Base-by-base conservation (phyloP, 2,329 filamentous ascomycete species). In the Fusarium sp. region DNA sequence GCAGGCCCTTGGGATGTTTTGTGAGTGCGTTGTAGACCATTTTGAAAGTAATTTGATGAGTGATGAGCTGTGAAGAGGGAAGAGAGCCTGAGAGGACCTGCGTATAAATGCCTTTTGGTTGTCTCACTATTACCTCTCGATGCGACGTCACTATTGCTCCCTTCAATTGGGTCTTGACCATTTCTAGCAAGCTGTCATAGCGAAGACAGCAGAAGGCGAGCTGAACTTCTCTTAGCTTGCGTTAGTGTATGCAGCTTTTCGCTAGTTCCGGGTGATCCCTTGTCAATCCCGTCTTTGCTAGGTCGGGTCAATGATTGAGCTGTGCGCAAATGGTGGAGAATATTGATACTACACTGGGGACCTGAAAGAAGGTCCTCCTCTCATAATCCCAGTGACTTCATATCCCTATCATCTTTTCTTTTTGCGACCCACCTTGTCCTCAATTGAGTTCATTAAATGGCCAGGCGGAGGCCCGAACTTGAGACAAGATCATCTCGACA, bases 11-110 rank as follows among this genome's bases (percentile, higher is more conserved):
- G 6, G 48, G 34, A 4, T 64, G 61, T 10, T 13, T 48, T 11
- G 61, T 64, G 10, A 29, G 5, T 6, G 61, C 11, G 10, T 2
- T 18, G 20, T 64, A 56, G 3, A 63, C 61, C 61, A 64, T 64
- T 30, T 1, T 8, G 11, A 24, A 9, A n/a, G 20, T 7, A 1
- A 18, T 22, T 27, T 24, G 30, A 55, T 12, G 22, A 16, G 32
- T 18, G 32, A 34, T 34, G 4, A 34, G 16, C 32, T 6, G 9
- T 18, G 3, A 3, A 18, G 8, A 10, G 5, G 18, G 2, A 34
- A 6, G 16, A 18, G 32, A 18, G 6, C 10, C 4, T 29, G 30
- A 44, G 15, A 15, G 7, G 8, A 18, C 2, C 24, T 13, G 15
- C 6, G 10, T 46, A 46, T 46, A 27, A 46, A 46, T 52, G 25